phyloP scores from a whole-genome alignment of 495 filamentous ascomycete species.

The Lasiosphaeris hirsuta region DNA sequence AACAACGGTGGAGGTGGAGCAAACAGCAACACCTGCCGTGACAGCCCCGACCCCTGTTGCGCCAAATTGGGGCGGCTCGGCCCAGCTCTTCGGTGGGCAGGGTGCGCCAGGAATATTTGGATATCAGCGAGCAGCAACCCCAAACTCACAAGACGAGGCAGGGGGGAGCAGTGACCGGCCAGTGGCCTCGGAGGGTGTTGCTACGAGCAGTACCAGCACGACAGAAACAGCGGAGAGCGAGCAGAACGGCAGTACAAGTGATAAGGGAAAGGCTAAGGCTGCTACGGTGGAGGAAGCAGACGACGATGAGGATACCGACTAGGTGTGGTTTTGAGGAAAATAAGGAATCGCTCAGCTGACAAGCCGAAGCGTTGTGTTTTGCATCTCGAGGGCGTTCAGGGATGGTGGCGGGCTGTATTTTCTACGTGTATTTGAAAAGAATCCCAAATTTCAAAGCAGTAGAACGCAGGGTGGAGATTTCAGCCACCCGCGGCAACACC shows the following conservation, averaged over 20 bases:
- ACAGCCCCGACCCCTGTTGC: conserved; percentile 37
- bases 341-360: not conserved
- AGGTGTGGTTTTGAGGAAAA: not conserved
- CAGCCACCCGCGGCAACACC: no score
- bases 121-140: conserved; percentile 9
- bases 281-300: conserved; percentile 41
- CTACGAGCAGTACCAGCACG: not conserved
- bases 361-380: conserved; percentile 5
- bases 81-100: conserved; percentile 34
- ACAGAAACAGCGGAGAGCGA: not conserved
- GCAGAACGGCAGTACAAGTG: conserved; percentile 9
- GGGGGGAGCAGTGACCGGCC: conserved; percentile 8
- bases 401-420: not conserved
- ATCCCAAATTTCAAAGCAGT: not conserved
- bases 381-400: conserved; percentile 5
- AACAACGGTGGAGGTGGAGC: not conserved
- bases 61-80: conserved; percentile 43
- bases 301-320: conserved; percentile 27
- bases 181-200: not conserved
- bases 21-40: conserved; percentile 26
- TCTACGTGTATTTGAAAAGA: not conserved
- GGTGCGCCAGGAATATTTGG: conserved; percentile 12
- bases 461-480: no score
- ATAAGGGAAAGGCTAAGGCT: conserved; percentile 37
- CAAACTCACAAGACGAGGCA: conserved; percentile 5